Conservation (phyloP, 768 basidiomycete genomes). For the Mycena kentingensis region DNA sequence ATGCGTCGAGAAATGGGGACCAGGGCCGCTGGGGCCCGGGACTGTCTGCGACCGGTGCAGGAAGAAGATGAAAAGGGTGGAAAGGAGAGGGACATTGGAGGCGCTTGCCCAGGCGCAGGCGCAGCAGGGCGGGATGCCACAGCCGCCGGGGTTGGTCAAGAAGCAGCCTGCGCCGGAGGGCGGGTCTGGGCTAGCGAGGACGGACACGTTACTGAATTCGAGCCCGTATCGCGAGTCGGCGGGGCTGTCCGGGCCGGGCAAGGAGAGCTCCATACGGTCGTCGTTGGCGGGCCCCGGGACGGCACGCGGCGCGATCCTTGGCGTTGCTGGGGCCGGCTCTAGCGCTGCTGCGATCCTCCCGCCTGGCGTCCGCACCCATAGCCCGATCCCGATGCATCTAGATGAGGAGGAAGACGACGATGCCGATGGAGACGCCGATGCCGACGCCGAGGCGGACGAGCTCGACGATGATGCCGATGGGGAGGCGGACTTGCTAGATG, state of each 20-base stretch:
- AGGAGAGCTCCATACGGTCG: conserved; percentile 14
- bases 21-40: conserved; percentile 80
- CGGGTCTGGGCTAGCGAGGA: too few relatives aligned
- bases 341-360: conserved; percentile 9
- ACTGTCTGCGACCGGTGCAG: conserved; percentile 85
- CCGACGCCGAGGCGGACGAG: conserved; percentile 3
- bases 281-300: conserved; percentile 25
- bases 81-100: conserved; percentile 58
- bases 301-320: too few relatives aligned
- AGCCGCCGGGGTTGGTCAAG: not conserved
- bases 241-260: not conserved
- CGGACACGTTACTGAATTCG: not conserved
- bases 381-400: conserved; percentile 17
- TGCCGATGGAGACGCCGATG: not conserved
- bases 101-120: not conserved
- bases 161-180: not conserved
- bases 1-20: conserved; percentile 88
- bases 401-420: conserved; percentile 29
- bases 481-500: conserved; percentile 32
- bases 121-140: conserved; percentile 4
- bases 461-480: conserved; percentile 10
- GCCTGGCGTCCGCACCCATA: conserved; percentile 4
- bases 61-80: conserved; percentile 86
- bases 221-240: not conserved
- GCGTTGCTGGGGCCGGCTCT: conserved; percentile 17